Percentiles rank a stretch among this genome's conserved stretches.
Conservation (phyloP, 148 eudicot species). For the Camellia sinensis region DNA sequence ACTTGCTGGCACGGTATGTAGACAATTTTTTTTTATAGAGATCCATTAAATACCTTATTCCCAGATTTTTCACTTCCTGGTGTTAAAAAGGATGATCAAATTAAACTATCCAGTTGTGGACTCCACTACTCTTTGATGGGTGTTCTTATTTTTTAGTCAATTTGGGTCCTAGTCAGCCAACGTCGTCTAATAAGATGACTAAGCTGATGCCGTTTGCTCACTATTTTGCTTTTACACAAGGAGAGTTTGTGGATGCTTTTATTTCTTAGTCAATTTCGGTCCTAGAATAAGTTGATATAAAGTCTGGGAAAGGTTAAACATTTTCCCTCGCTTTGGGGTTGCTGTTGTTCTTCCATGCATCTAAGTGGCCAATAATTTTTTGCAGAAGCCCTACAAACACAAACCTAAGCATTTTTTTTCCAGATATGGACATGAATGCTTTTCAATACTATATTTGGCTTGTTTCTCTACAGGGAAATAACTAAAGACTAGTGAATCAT, state of each 20-base stretch:
- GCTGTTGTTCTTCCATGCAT: constrained; percentile 11
- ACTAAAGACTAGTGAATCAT: background rate
- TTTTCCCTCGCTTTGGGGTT: background rate
- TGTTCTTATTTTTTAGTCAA: constrained; percentile 3
- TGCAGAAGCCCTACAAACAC: background rate
- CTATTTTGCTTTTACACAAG: background rate
- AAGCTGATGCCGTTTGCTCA: background rate
- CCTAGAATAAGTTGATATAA: background rate
- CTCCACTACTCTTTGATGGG: background rate
- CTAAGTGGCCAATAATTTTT: background rate
- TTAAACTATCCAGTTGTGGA: background rate
- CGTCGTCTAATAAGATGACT: background rate
- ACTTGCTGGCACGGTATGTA: constrained; percentile 92
- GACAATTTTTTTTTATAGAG: background rate
- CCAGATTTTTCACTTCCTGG: background rate
- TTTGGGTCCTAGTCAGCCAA: background rate
- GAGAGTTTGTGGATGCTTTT: background rate
- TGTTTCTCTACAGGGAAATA: background rate
- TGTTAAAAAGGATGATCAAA: background rate
- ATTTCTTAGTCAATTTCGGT: constrained; percentile 2
- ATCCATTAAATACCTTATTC: background rate
- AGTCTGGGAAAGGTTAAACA: background rate
- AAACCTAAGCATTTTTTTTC: background rate
- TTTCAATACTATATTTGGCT: background rate
- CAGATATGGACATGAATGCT: background rate